Evolutionary conservation across 768 basidiomycete genomes (phyloP), one percentile per base, ranked within the genome.

Genomic region (Rhodotorula paludigena): DNA sequence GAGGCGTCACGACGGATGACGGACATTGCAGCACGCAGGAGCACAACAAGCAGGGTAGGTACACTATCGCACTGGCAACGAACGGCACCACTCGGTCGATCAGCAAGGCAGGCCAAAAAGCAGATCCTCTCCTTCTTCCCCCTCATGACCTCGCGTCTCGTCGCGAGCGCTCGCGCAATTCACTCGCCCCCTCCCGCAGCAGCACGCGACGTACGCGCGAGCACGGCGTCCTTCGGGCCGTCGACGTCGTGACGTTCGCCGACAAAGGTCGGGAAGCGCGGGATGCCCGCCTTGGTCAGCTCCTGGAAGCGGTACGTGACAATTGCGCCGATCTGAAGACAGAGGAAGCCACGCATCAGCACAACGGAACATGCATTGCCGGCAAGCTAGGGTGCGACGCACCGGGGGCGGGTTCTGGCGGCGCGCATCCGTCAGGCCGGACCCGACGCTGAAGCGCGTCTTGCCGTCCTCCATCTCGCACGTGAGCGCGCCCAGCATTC

Each of bases 231-330:
- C 47, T 71, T 63, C 4, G 65, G 58, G 2, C n/a, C 54, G 11
- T n/a, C 38, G 11, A 35, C 42, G 42, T 71, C 70, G 59, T 54
- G 20, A 20, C 70, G 36, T 52, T 71, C 70, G 23, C 72, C 72
- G 32, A 67, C 64, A 42, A 69, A 73, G 10, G 72, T 64, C 32
- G 72, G 72, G 68, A 73, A 73, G 23, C 72, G 64, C 33, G 72
- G 72, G 11, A 70, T 35, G 47, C 57, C 53, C 30, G 51, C 38
- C 49, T 70, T 67, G 16, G 68, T 69, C 35, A 73, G 23, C 39
- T 73, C 71, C 41, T 61, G 53, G 57, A 72, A 69, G 28, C 67
- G 45, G 59, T 74, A 71, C 7, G 57, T 63, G 57, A 74, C 59
- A 60, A 74, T 72, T 28, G 64, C 33, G 25, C 73, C 73, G 54